A percentile compares a stretch with the other conserved stretches of the same genome.
Conservation (phyloP, 2,329 filamentous ascomycete genomes). For the Sclerotinia sclerotiorum region DNA sequence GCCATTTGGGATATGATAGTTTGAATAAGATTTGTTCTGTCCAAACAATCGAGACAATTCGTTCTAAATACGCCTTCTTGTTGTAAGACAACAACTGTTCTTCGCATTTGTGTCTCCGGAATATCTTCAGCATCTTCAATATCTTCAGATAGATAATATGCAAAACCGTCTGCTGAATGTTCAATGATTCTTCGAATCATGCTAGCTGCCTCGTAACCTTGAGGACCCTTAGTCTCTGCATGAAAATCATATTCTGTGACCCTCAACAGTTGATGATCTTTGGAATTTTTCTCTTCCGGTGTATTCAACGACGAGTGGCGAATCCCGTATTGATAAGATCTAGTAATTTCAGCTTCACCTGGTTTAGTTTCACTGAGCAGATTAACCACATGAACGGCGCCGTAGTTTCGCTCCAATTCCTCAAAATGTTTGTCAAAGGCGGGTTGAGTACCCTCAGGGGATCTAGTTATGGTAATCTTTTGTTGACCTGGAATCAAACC, state of each 20-base stretch:
- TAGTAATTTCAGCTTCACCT: conserved; percentile 80
- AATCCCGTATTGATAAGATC: conserved; percentile 77
- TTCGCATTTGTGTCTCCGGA: conserved; percentile 42
- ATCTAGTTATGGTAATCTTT: conserved; percentile 88
- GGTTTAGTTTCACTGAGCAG: conserved; percentile 87
- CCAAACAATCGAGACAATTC: conserved; percentile 93
- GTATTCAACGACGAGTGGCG: conserved; percentile 69
- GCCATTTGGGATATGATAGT: conserved; percentile 95
- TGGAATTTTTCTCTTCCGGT: conserved; percentile 52
- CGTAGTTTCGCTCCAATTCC: conserved; percentile 80
- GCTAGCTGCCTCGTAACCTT: conserved; percentile 87
- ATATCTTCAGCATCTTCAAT: conserved; percentile 47
- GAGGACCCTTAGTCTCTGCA: conserved; percentile 82
- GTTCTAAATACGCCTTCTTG: conserved; percentile 96
- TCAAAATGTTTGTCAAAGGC: conserved; percentile 96
- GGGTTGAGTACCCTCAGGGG: conserved; percentile 85
- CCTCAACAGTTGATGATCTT: conserved; percentile 72
- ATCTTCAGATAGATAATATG: conserved; percentile 85
- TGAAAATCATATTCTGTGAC: conserved; percentile 95
- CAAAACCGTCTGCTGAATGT: conserved; percentile 79
- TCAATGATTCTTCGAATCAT: conserved; percentile 78
- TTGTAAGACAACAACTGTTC: conserved; percentile 70
- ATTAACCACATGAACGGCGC: conserved; percentile 89
- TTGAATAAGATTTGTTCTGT: conserved; percentile 94
- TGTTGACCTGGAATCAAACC: conserved; percentile 89